Conservation (phyloP, 2,329 filamentous ascomycete species). For the Aspergillus arachidicola region DNA sequence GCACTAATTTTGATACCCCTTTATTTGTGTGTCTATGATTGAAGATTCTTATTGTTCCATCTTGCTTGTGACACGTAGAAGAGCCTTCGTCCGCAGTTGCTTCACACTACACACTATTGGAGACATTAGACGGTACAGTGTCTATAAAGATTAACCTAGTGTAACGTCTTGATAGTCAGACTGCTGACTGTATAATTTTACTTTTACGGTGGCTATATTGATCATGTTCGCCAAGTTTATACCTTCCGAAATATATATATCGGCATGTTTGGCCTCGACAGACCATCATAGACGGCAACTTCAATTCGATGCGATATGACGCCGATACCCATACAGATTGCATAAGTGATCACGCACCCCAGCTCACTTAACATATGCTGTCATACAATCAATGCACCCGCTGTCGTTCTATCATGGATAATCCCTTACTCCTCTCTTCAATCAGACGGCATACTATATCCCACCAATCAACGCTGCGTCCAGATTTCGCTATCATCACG, state of each 20-base stretch:
- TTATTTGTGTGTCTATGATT: neutral
- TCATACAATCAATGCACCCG: neutral
- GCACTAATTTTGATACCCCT: constrained; percentile 4
- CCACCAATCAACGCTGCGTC: neutral
- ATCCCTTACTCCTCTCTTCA: neutral
- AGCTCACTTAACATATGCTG: neutral
- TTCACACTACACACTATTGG: too few relatives aligned
- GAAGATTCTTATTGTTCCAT: neutral
- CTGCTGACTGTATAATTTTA: too few relatives aligned
- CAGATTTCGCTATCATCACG: neutral
- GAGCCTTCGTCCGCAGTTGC: neutral
- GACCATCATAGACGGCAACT: neutral
- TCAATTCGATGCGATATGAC: too few relatives aligned
- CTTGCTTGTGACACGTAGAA: neutral
- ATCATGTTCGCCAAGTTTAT: neutral
- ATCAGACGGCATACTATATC: neutral
- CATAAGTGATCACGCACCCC: neutral
- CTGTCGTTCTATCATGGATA: too few relatives aligned
- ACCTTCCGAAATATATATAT: neutral
- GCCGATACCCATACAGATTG: neutral
- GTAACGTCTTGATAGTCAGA: too few relatives aligned
- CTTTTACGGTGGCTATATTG: too few relatives aligned
- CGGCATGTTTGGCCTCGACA: neutral
- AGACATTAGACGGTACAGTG: too few relatives aligned
- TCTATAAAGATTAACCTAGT: too few relatives aligned